These are phyloP conservation scores for Boletus fagicola DNA, from an alignment of 768 basidiomycete species.

Conservation along the genomic window DNA sequence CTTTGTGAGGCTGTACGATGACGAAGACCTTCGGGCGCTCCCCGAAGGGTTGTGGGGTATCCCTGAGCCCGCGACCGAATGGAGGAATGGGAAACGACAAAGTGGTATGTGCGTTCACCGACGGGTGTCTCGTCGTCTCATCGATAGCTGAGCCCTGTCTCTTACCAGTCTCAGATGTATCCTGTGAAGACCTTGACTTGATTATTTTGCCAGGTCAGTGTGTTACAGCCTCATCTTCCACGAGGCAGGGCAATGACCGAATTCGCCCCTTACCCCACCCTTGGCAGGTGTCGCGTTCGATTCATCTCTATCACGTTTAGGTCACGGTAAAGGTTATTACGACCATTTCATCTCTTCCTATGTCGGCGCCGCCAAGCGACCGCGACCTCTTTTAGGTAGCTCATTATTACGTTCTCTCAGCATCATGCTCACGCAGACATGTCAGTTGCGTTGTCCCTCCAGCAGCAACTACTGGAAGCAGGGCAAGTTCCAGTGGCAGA, in stretches of 20 bases:
- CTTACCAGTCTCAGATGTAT: slow-evolving; percentile 31
- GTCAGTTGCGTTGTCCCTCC: slow-evolving; percentile 62
- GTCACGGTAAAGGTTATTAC: slow-evolving; percentile 84
- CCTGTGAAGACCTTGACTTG: slow-evolving; percentile 51
- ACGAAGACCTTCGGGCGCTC: slow-evolving; percentile 56
- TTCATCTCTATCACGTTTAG: slow-evolving; percentile 61
- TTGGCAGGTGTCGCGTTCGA: slow-evolving; percentile 72
- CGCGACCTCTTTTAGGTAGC: slow-evolving; percentile 60
- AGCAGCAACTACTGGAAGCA: slow-evolving; percentile 58
- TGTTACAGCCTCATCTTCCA: slow-evolving; percentile 11
- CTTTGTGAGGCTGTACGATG: slow-evolving; percentile 58
- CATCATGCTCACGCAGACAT: slow-evolving; percentile 13
- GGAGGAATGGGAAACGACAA: slow-evolving; percentile 43
- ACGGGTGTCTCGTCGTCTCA: background rate
- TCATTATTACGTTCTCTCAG: slow-evolving; percentile 12
- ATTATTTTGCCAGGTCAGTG: slow-evolving; percentile 65
- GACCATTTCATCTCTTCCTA: slow-evolving; percentile 69
- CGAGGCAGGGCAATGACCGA: slow-evolving; percentile 9
- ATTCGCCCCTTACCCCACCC: slow-evolving; percentile 9
- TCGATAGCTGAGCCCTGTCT: slow-evolving; percentile 3
- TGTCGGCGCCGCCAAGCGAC: slow-evolving; percentile 36
- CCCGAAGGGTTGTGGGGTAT: slow-evolving; percentile 73
- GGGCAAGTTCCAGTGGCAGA: slow-evolving; percentile 51
- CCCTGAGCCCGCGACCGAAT: slow-evolving; percentile 55
- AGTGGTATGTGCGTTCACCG: slow-evolving; percentile 45